Base-by-base conservation (phyloP, 2,329 filamentous ascomycete species). In the Ustilaginoidea virens region DNA sequence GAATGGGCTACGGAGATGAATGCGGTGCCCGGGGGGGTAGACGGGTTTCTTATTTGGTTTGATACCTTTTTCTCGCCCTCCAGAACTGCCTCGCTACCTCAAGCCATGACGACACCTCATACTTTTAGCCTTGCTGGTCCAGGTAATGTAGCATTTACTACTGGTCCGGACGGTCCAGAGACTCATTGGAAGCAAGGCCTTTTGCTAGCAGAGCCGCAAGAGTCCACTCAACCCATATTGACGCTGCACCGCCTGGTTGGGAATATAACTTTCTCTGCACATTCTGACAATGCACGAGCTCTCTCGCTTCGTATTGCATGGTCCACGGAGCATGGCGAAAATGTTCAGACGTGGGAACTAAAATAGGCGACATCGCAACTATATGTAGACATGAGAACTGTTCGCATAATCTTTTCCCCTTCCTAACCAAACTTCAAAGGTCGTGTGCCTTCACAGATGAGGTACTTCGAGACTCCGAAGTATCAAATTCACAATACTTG, bases 121-220 rank as follows among this genome's bases (percentile, higher is more conserved):
- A 61, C 67, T 4, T 85, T 78, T 70, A 53, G 51, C 5, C 65
- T 68, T 37, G 58, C 62, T 44, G 44, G 52, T 15, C 57, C 61
- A 18, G 69, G 76, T 38, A 70, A 75, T 28, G 65, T 83, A n/a
- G 78, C 80, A 0, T 93, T 94, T 51, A 92, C 85, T 6, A 96
- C 86, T 2, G 82, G 85, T 0, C 86, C 86, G 1, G 61, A 66
- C 39, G 73, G 71, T 12, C 73, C 69, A 30, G 68, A 76, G 36
- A 96, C 87, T 6, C 87, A 96, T 53, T 96, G 87, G 87, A 80
- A 78, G 52, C 85, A 92, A 48, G 80, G 77, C 2, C 58, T 93
- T 15, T 60, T 87, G 35, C 56, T 92, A 29, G 66, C 78, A 35
- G 73, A 82, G 32, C 61, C 65, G 5, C 62, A 67, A 23, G 58